A percentile compares a stretch with the other conserved stretches of the same genome.
Evolutionary conservation across 1,284 basidiomycete species (phyloP).

Genomic region (Tilletia setariae): DNA sequence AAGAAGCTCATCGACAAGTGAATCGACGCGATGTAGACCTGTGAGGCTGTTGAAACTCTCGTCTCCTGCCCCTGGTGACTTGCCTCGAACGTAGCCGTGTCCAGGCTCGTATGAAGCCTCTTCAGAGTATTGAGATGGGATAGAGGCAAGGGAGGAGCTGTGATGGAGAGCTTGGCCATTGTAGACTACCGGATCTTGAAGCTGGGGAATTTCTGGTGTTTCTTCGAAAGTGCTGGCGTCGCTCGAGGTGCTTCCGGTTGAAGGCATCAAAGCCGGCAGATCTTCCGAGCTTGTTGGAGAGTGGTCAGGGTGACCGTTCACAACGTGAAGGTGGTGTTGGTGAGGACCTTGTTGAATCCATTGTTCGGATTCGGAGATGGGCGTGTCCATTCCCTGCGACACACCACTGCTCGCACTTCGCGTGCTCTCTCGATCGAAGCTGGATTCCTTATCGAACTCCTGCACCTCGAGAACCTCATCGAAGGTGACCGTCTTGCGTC

Average conservation of each 20-base stretch:
- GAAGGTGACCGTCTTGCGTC: slow-evolving; percentile 71
- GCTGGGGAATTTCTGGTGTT: background rate
- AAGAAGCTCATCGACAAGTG: slow-evolving; percentile 46
- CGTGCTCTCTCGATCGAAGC: slow-evolving; percentile 39
- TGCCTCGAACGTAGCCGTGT: background rate
- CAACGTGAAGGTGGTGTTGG: background rate
- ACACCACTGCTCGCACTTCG: slow-evolving; percentile 21
- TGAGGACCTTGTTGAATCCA: background rate
- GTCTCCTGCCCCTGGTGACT: slow-evolving; percentile 1
- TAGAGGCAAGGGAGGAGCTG: background rate
- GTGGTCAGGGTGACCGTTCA: background rate
- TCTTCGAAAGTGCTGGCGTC: slow-evolving; percentile 5
- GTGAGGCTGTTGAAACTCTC: slow-evolving; percentile 32
- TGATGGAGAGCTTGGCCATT: background rate
- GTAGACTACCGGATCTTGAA: background rate
- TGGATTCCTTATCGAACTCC: slow-evolving; percentile 59
- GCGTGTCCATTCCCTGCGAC: background rate
- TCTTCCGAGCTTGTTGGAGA: slow-evolving; percentile 7
- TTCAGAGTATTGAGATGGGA: slow-evolving; percentile 7
- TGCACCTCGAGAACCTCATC: slow-evolving; percentile 80
- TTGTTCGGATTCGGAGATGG: background rate
- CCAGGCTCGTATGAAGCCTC: slow-evolving; percentile 3
- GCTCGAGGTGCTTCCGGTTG: slow-evolving; percentile 4
- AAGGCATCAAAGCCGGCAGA: background rate
- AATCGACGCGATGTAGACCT: slow-evolving; percentile 41